Percentiles rank a stretch among this genome's conserved stretches.
These are phyloP conservation scores for Penicillium brevicompactum DNA, from an alignment of 2,329 filamentous ascomycete species.

Conservation along the genomic window DNA sequence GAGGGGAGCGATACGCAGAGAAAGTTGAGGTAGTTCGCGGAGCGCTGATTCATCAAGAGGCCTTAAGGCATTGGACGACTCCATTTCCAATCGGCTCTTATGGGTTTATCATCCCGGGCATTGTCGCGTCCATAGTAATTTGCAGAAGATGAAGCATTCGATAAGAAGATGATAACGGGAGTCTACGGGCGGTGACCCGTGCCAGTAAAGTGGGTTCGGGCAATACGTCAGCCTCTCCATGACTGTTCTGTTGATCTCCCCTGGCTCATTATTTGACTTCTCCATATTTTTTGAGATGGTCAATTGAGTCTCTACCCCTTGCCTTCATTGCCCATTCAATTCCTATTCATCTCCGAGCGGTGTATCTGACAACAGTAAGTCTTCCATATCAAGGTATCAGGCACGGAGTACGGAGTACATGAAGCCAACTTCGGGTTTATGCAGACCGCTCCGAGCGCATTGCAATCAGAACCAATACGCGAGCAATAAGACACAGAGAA, in stretches of 20 bases:
- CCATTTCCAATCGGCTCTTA: slow-evolving; percentile 3
- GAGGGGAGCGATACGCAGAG: slow-evolving; percentile 51
- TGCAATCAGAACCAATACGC: background rate
- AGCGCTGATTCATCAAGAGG: slow-evolving; percentile 45
- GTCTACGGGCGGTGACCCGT: slow-evolving; percentile 8
- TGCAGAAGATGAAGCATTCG: slow-evolving; percentile 4
- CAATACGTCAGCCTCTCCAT: slow-evolving; percentile 14
- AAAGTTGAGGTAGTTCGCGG: slow-evolving; percentile 46
- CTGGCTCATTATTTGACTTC: background rate
- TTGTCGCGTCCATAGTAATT: slow-evolving; percentile 1
- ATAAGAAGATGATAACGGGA: slow-evolving; percentile 17
- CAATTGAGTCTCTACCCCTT: background rate
- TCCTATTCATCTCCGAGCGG: background rate
- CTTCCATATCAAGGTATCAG: background rate
- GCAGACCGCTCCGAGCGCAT: background rate
- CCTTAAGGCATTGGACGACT: slow-evolving; percentile 23
- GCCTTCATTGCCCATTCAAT: no score
- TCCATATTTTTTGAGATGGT: background rate
- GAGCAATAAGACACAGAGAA: background rate
- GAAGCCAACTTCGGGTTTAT: background rate
- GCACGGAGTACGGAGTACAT: background rate
- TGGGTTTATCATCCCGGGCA: slow-evolving; percentile 1
- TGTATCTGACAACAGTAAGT: background rate
- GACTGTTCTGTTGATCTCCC: background rate
- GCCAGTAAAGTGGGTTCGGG: slow-evolving; percentile 9